phyloP scores from a whole-genome alignment of 1,284 basidiomycete species.

The Ustilago curta region DNA sequence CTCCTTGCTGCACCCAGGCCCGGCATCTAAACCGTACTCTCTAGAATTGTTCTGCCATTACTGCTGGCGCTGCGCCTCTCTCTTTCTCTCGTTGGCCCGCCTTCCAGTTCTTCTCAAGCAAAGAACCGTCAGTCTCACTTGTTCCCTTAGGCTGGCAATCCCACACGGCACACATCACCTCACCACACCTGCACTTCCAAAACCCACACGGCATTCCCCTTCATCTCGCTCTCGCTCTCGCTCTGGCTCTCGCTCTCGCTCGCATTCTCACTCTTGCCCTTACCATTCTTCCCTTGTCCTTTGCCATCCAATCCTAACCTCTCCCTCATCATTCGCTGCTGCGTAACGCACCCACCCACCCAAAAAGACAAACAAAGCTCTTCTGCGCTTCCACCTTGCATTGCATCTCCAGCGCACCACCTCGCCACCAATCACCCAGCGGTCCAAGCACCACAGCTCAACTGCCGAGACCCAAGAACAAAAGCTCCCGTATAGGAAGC shows the following conservation, averaged over 20 bases:
- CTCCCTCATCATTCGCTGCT: constrained; percentile 4
- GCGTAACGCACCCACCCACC: constrained; percentile 19
- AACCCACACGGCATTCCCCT: neutral
- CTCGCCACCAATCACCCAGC: constrained; percentile 25
- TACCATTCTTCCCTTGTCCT: neutral
- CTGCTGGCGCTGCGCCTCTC: constrained; percentile 3
- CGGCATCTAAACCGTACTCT: constrained; percentile 7
- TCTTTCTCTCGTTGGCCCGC: neutral
- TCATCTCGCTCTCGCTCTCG: constrained; percentile 1
- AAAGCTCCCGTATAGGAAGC: constrained; percentile 51
- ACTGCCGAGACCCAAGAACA: constrained; percentile 11
- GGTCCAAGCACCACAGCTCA: constrained; percentile 18
- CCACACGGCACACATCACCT: neutral
- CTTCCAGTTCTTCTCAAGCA: constrained; percentile 2
- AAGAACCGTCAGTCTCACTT: too few relatives aligned
- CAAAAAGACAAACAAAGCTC: constrained; percentile 14
- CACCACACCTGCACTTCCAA: neutral
- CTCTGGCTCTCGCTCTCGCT: neutral
- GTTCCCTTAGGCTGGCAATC: neutral
- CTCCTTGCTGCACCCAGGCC: too few relatives aligned
- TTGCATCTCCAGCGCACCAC: constrained; percentile 18
- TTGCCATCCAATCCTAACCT: constrained; percentile 6
- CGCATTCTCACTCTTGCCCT: neutral
- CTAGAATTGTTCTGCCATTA: neutral
- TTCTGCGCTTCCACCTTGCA: constrained; percentile 6